These are phyloP conservation scores for Neofusicoccum cordaticola DNA, from an alignment of 2,329 filamentous ascomycete genomes.

Conservation along the genomic window DNA sequence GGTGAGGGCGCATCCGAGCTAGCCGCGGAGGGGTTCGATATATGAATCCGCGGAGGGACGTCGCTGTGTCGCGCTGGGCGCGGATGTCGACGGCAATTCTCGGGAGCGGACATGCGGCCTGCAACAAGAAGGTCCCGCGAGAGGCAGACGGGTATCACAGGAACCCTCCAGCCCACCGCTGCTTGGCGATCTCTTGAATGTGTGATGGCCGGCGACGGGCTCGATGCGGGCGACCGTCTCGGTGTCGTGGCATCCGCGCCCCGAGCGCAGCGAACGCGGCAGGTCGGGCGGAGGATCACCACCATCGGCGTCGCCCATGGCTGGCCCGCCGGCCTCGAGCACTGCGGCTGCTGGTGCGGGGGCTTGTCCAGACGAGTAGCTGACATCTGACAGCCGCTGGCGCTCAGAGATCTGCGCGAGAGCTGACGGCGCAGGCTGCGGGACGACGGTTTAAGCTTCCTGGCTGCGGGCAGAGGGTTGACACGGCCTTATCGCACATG, in stretches of 20 bases:
- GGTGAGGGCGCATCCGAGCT: not conserved
- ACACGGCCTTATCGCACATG: no score
- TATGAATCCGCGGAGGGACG: not conserved
- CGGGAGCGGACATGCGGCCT: not conserved
- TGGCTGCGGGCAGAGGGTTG: not conserved
- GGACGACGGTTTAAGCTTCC: constrained; percentile 13
- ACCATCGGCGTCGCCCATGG: not conserved
- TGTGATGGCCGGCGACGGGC: not conserved
- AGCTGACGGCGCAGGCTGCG: not conserved
- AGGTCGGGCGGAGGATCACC: not conserved
- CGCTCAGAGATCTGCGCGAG: not conserved
- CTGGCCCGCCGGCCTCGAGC: not conserved
- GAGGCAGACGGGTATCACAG: not conserved
- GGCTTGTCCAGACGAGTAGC: not conserved
- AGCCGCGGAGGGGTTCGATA: not conserved
- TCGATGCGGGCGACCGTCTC: not conserved
- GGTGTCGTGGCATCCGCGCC: not conserved
- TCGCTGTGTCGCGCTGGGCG: not conserved
- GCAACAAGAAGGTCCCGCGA: not conserved
- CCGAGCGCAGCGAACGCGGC: not conserved
- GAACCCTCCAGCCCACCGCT: not conserved
- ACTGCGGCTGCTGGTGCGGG: no score
- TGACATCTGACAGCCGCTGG: not conserved
- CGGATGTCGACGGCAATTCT: not conserved
- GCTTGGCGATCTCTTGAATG: constrained; percentile 2